Evolutionary conservation across 2,329 filamentous ascomycete genomes (phyloP).

Genomic region (Trichoderma koningii): DNA sequence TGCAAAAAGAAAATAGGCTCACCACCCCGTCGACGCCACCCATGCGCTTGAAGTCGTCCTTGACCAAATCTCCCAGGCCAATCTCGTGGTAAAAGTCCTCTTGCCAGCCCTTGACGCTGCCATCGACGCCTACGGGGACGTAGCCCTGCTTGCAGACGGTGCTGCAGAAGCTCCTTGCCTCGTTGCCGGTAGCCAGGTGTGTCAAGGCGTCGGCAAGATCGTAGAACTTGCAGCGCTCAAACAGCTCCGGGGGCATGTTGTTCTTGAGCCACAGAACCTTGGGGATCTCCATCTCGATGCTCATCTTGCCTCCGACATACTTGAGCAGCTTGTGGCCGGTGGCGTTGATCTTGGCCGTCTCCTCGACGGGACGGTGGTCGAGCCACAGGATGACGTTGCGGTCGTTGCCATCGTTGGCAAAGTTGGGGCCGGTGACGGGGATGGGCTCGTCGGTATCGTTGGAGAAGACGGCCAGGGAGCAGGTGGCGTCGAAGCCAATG

Average conservation of each 20-base stretch:
- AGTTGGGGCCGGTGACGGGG: constrained; percentile 85
- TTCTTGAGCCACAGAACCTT: constrained; percentile 99
- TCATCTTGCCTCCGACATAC: constrained; percentile 98
- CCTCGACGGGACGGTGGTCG: constrained; percentile 86
- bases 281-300: constrained; percentile 98
- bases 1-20: constrained; percentile 49
- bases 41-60: constrained; percentile 89
- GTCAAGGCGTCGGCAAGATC: constrained; percentile 91
- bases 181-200: constrained; percentile 88
- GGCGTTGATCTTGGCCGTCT: constrained; percentile 90
- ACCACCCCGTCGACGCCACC: constrained; percentile 95
- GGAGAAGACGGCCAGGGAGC: constrained; percentile 88
- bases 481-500: constrained; percentile 98
- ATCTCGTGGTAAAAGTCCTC: constrained; percentile 88
- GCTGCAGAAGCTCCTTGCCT: constrained; percentile 92
- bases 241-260: constrained; percentile 90
- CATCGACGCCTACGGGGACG: constrained; percentile 94
- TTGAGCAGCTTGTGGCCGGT: constrained; percentile 90
- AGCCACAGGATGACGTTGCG: constrained; percentile 97
- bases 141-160: constrained; percentile 97
- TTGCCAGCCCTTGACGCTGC: constrained; percentile 97
- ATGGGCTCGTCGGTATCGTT: constrained; percentile 88
- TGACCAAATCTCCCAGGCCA: constrained; percentile 78
- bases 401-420: constrained; percentile 73
- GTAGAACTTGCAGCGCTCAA: constrained; percentile 94